These are phyloP conservation scores for Claviceps sp. DNA, from an alignment of 2,329 filamentous ascomycete genomes.

Conservation along the genomic window DNA sequence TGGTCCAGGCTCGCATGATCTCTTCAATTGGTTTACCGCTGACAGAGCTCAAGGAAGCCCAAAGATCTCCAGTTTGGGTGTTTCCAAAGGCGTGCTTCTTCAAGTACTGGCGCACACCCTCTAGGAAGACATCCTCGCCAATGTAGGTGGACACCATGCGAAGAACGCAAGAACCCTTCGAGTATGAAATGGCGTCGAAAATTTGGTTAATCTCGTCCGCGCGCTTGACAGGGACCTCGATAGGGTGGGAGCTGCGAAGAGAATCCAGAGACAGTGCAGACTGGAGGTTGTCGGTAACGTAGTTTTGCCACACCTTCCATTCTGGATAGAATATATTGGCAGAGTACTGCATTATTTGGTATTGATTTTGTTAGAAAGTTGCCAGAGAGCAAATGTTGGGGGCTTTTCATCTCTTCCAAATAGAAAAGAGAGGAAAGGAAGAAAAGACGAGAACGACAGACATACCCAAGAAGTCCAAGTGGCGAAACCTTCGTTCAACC, in stretches of 20 bases:
- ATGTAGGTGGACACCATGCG: conserved; percentile 96
- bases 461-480: conserved; percentile 25
- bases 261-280: conserved; percentile 80
- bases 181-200: conserved; percentile 95
- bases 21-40: conserved; percentile 83
- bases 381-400: too few species aligned
- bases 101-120: conserved; percentile 80
- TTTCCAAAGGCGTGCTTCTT: conserved; percentile 97
- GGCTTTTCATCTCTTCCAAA: too few species aligned
- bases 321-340: conserved; percentile 94
- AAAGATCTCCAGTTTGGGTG: conserved; percentile 80
- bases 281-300: conserved; percentile 85
- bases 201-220: conserved; percentile 97
- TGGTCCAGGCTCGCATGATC: conserved; percentile 94
- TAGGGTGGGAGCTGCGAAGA: conserved; percentile 85
- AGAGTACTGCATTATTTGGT: conserved; percentile 40
- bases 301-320: conserved; percentile 96
- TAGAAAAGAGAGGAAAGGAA: neutral
- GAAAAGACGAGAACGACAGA: neutral
- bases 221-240: conserved; percentile 89
- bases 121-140: conserved; percentile 83
- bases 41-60: conserved; percentile 74
- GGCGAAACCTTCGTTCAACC: conserved; percentile 90
- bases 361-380: neutral
- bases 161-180: conserved; percentile 88